Evolutionary conservation across 2,329 filamentous ascomycete species (phyloP), one percentile per base, ranked within the genome.

Genomic region (Mycosphaerella sp.): DNA sequence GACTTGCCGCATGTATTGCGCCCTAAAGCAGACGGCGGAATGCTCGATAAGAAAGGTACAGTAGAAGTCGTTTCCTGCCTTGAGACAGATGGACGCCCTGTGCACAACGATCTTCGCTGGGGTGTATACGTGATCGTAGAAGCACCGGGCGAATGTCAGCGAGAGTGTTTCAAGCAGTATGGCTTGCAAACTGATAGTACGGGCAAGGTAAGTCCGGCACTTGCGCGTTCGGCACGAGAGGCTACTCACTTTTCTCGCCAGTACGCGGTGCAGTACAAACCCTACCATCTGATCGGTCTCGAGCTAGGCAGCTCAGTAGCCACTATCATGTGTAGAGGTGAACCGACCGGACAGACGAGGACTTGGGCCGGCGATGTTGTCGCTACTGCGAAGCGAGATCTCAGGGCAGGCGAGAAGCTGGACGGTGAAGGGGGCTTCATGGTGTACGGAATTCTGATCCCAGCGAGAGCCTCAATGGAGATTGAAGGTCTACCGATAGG

Each of bases 91-190:
- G 73, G 73, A 2, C 65, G 73, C n/a, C 67, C 66, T 44, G 70
- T 71, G 0, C 69, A 69, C 58, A 72, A 74, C 51, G 67, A 75
- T 54, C 61, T 74, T 3, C 62, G 73, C 21, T 76, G 69, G 69
- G 73, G 73, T 10, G 73, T 75, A 2, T 76, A 74, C 51, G 72
- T 77, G 14, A 66, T 76, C n/a, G 73, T 76, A 46, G 70, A 73
- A 59, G 70, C 72, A 4, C 69, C 70, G 4, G 70, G 67, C 12
- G 63, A 69, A n/a, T 74, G 74, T 49, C 72, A 73, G 55, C 67
- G 63, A 49, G 73, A 73, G 12, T 75, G 69, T 62, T 75, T 75
- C 66, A 68, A 69, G 62, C 72, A 75, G 55, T 75, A 76, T 52
- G 73, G 74, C 5, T 67, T 76, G 10, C 68, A 74, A 63, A 76